Percentiles rank a stretch among this genome's conserved stretches.
phyloP scores from a whole-genome alignment of 192 early-diverging fungal genomes.

The Gryganskiella cystojenkinii region DNA sequence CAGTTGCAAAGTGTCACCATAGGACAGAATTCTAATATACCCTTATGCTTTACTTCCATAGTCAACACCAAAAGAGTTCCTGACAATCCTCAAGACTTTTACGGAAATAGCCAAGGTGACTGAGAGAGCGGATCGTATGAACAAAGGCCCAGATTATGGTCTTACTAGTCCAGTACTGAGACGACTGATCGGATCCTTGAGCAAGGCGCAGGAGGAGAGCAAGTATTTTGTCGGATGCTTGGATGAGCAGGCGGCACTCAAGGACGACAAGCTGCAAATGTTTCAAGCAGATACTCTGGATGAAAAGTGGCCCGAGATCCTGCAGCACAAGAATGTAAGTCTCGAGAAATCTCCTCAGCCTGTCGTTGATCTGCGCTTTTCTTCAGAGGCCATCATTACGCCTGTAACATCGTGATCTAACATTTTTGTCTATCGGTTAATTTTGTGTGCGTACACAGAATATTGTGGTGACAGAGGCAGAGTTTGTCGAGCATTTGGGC shows the following conservation, averaged over 20 bases:
- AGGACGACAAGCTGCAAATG: conserved; percentile 64
- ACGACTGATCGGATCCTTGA: conserved; percentile 52
- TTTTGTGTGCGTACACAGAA: conserved; percentile 43
- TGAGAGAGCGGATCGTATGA: conserved; percentile 3
- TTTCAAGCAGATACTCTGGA: conserved; percentile 58
- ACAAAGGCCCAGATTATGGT: not conserved
- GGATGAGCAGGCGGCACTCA: conserved; percentile 57
- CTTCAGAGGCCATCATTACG: not conserved
- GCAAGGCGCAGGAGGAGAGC: conserved; percentile 49
- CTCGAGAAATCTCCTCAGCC: not conserved
- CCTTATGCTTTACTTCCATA: conserved; percentile 8
- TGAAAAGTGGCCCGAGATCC: conserved; percentile 60
- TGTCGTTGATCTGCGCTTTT: not conserved
- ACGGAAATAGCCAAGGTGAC: conserved; percentile 49
- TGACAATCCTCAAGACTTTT: conserved; percentile 60
- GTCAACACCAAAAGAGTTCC: conserved; percentile 72
- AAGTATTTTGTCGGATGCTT: conserved; percentile 54
- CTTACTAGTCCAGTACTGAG: conserved; percentile 47
- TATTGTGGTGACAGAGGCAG: conserved; percentile 65
- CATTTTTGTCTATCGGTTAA: conserved; percentile 2
- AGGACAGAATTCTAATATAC: not conserved
- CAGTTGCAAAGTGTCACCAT: no score
- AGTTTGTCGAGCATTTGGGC: conserved; percentile 61
- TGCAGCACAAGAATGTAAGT: conserved; percentile 56
- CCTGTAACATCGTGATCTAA: no score